Evolutionary conservation across 176 grass and related monocot genomes (phyloP), one percentile per base, ranked within the genome.

Genomic region (Phyllostachys edulis): DNA sequence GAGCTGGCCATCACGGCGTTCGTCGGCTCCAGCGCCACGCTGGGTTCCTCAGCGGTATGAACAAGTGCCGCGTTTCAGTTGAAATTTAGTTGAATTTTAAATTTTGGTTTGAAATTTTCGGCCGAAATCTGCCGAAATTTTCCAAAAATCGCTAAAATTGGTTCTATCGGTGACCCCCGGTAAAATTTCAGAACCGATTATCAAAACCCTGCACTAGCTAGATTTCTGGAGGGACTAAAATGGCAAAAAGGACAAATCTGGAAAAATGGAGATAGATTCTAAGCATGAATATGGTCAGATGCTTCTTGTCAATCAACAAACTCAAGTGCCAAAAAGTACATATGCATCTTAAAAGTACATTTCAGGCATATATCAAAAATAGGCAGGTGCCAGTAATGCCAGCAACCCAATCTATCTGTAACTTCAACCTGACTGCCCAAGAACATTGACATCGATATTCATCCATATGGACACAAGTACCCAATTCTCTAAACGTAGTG

Each of bases 251-350:
- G 27, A 15, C 54, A 63, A 45, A 81, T 81, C 4, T 46, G 37
- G 78, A 77, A 54, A 70, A 34, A 20, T 47, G 17, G 10, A 44
- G 57, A 15, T 64, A 49, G 78, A 86, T 49, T 55, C 55, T 47
- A 65, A 3, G 16, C 82, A 86, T 77, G 61, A 86, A 71, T 72
- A 66, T 34, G 39, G 15, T 21, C 1, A 79, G 27, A 74, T 67
- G 51, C 8, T 75, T 15, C 40, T 64, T 75, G 46, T 74, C 57
- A 52, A 75, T 37, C 20, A 74, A 75, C 32, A 62, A 26, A 2
- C 3, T 59, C 37, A 73, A 60, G 14, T 37, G 15, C 18, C 23
- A 4, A 21, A 56, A 56, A 56, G 18, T 9, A 21, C 52, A 56
- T 21, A 56, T 56, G 18, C 52, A n/a, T 56, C 8, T 59, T 9